Evolutionary conservation across 2,329 filamentous ascomycete genomes (phyloP).

Genomic region (Cladophialophora psammophila): DNA sequence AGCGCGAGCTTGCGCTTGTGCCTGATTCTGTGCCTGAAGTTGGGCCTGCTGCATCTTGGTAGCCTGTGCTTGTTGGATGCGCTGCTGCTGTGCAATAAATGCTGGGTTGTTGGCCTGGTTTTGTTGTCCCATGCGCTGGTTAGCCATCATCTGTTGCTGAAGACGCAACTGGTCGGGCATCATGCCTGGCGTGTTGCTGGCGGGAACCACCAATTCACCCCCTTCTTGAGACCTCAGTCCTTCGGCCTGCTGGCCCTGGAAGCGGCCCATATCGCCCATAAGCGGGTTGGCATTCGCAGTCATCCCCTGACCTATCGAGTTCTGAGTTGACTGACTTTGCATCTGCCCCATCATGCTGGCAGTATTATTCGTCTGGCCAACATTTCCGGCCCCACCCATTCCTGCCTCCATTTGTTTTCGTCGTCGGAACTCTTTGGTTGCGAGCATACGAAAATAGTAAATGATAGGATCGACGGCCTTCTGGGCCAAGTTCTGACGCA

Average conservation of each 20-base stretch:
- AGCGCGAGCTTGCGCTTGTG: constrained; percentile 50
- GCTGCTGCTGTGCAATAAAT: constrained; percentile 53
- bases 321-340: constrained; percentile 40
- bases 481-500: constrained; percentile 54
- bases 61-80: constrained; percentile 49
- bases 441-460: constrained; percentile 60
- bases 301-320: constrained; percentile 32
- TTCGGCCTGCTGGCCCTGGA: constrained; percentile 67
- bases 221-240: constrained; percentile 67
- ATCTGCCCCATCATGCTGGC: constrained; percentile 26
- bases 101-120: constrained; percentile 48
- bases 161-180: constrained; percentile 50
- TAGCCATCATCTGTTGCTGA: constrained; percentile 52
- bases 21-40: constrained; percentile 50
- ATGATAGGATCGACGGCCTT: constrained; percentile 59
- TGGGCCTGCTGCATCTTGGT: constrained; percentile 47
- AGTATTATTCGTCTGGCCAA: constrained; percentile 29
- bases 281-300: constrained; percentile 37
- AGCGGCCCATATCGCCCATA: constrained; percentile 60
- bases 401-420: constrained; percentile 35
- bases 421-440: constrained; percentile 52
- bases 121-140: constrained; percentile 51
- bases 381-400: constrained; percentile 21
- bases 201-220: constrained; percentile 69
- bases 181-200: constrained; percentile 62